Percentiles rank a stretch among this genome's conserved stretches.
Evolutionary conservation across 106 monocot species (phyloP).

Genomic region (Triglochin maritima): DNA sequence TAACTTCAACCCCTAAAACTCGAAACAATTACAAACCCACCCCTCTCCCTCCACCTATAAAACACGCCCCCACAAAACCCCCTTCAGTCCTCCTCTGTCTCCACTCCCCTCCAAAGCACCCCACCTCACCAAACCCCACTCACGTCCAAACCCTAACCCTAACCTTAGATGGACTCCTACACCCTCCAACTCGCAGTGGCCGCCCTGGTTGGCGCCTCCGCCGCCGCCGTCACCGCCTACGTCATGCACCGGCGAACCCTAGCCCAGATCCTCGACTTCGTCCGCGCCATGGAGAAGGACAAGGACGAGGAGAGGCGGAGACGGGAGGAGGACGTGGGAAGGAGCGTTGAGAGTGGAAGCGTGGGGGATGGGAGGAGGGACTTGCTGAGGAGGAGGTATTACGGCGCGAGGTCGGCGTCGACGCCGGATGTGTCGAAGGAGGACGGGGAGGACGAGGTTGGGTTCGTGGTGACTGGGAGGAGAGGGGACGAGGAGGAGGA

Average conservation of each 20-base stretch:
- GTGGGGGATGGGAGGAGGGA: not conserved
- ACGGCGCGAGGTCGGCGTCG: constrained; percentile 18
- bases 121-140: too few species aligned
- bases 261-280: constrained; percentile 23
- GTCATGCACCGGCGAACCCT: constrained; percentile 30
- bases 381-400: not conserved
- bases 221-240: constrained; percentile 24
- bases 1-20: too few species aligned
- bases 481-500: not conserved
- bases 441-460: not conserved
- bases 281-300: constrained; percentile 7
- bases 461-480: not conserved
- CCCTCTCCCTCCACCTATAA: not conserved
- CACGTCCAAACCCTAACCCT: too few species aligned
- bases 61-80: not conserved
- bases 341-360: not conserved
- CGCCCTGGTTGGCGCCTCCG: constrained; percentile 28
- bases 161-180: constrained; percentile 16
- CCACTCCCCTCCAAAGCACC: too few species aligned
- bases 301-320: not conserved
- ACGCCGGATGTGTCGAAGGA: not conserved
- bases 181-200: constrained; percentile 23
- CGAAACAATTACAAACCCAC: too few species aligned
- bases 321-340: not conserved
- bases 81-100: too few species aligned